Evolutionary conservation across 2,329 filamentous ascomycete genomes (phyloP), one percentile per base, ranked within the genome.

Genomic region (Pseudocercospora vitis): DNA sequence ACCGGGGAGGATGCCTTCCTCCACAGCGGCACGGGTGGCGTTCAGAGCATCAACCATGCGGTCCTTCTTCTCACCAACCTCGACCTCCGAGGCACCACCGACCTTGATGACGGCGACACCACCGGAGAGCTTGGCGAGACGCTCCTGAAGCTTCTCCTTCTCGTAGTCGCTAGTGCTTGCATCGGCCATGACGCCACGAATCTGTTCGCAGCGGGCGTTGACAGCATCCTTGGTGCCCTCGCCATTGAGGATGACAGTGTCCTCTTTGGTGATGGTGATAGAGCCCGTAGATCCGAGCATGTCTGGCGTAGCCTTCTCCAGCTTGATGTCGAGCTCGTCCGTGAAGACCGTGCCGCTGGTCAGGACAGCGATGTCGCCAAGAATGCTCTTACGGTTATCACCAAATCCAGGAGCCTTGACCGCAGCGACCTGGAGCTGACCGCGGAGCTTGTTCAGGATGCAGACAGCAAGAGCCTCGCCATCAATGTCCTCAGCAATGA

Each of bases 131-230:
- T 99, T 99, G 67, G 94, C 94, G 58, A 99, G 89, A 79, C 94
- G 94, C 82, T 99, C 94, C 81, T 97, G 94, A 63, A 99, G 89
- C 86, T 99, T 99, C 88, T 99, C 94, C 85, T 96, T 97, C 85
- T 99, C 94, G 79, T 99, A 99, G 71, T 99, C 94, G 45, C 91
- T 96, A 62, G 94, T 99, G 67, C 83, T 86, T 63, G 92, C 88
- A 79, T 99, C 94, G 59, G 81, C 82, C 81, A 96, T 96, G 76
- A 97, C 91, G 65, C 92, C 91, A 66, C 94, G 91, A 77, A 99
- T 99, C 82, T 99, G 94, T 80, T 99, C 94, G 78, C 94, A 97
- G 73, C 94, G 89, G 82, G 96, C 91, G 62, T 88, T 78, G 69
- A 99, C 95, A 63, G 82, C 75, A 71, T 99, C 94, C 83, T 97